Evolutionary conservation across 169 alveolate genomes (phyloP), one percentile per base, ranked within the genome.

Genomic region (Cryptosporidium sp.): DNA sequence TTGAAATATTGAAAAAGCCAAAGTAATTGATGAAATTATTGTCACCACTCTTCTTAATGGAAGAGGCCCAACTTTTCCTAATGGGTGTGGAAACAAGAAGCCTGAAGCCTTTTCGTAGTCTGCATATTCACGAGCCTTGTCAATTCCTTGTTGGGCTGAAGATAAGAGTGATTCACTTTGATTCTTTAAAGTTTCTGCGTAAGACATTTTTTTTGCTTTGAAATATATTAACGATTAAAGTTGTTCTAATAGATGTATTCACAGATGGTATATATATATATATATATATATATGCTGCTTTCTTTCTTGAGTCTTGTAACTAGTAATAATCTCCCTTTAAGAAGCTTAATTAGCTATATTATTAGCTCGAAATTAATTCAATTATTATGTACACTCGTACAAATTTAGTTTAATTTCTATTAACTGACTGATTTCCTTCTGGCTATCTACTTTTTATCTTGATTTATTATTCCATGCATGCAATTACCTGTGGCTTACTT

Each of bases 41-140:
- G 89, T 80, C n/a, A 80, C 89, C 59, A 80, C 75, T 62, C 68
- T 62, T 62, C 89, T 80, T 9, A 80, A 29, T 14, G 89, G 74
- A 80, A 80, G 69, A n/a, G 89, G 89, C 12, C 89, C 89, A 18
- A 80, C 89, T 65, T 80, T 80, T 50, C 89, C 89, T n/a, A 80
- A 65, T 45, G 89, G 89, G 21, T 80, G 89, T 23, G 89, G 89
- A 43, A 80, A 80, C 52, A 80, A 41, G 31, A 80, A 62, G 3
- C 89, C 89, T 14, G 89, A 80, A 23, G 89, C 89, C 35, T 80
- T 80, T 41, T 80, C 89, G 26, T 80, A 80, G 50, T 80, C 89
- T 41, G 89, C 89, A 80, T 80, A 80, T 33, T 80, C 89, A 41
- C 75, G 73, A 14, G 89, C 89, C 68, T 80, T 80, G 43, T 80